Percentiles rank a stretch among this genome's conserved stretches.
phyloP scores from a whole-genome alignment of 257 asterid genomes.

The Cinchona pubescens region DNA sequence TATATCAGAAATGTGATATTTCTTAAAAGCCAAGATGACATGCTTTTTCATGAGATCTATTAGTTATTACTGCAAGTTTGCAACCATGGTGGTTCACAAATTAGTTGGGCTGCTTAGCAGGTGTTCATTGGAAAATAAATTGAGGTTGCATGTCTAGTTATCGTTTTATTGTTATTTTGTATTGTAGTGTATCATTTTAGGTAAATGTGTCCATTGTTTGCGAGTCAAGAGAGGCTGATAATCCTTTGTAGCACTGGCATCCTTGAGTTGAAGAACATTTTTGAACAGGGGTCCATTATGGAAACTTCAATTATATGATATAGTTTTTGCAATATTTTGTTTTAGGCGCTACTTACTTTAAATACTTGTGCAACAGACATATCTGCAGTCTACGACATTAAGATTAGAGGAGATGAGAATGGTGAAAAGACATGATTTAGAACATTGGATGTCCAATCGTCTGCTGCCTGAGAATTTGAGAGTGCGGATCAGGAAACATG shows the following conservation, averaged over 20 bases:
- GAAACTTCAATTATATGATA: background rate
- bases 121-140: background rate
- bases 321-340: background rate
- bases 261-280: too few species aligned
- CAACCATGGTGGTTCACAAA: too few species aligned
- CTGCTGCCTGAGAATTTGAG: conserved; percentile 76
- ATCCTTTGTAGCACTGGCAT: too few species aligned
- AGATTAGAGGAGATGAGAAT: conserved; percentile 98
- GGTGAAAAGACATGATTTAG: conserved; percentile 95
- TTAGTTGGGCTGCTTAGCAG: background rate
- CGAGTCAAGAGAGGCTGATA: background rate
- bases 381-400: conserved; percentile 85
- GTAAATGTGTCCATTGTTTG: background rate
- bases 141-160: background rate
- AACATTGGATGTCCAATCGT: conserved; percentile 98
- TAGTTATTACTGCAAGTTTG: too few species aligned
- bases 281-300: background rate
- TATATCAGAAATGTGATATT: background rate
- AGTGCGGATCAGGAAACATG: conserved; percentile 84
- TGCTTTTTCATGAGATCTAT: background rate
- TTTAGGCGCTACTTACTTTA: conserved; percentile 14
- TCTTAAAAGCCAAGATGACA: background rate
- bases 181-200: background rate
- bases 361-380: conserved; percentile 58
- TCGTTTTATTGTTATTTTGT: background rate